These are phyloP conservation scores for Chimonanthus praecox DNA, from an alignment of 164 flowering plant genomes.

Conservation along the genomic window DNA sequence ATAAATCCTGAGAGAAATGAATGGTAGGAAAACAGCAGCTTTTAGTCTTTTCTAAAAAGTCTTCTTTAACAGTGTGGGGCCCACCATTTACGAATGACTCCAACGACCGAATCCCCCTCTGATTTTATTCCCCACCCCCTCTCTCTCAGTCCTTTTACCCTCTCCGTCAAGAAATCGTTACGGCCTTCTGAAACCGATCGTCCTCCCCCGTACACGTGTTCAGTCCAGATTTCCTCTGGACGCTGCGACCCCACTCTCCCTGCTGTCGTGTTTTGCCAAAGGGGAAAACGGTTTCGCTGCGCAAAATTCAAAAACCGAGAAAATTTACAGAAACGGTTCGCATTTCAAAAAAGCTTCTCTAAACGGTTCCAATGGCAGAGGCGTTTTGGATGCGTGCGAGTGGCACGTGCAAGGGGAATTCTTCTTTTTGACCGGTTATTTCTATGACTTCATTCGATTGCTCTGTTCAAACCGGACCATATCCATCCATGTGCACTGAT, in stretches of 20 bases:
- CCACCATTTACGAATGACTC: neutral
- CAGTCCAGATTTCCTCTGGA: neutral
- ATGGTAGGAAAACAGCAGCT: neutral
- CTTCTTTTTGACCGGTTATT: neutral
- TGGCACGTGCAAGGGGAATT: neutral
- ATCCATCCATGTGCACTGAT: no score
- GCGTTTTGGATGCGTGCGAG: neutral
- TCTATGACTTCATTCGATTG: no score
- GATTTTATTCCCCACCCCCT: slow-evolving; percentile 1
- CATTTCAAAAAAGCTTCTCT: neutral
- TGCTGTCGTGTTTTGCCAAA: neutral
- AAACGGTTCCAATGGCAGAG: neutral
- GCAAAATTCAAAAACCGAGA: neutral
- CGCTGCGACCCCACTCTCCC: neutral
- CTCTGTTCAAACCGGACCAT: neutral
- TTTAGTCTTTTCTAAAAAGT: no score
- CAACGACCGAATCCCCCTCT: slow-evolving; percentile 5
- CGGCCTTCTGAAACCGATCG: neutral
- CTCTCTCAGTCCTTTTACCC: neutral
- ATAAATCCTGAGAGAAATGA: neutral
- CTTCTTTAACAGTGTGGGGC: neutral
- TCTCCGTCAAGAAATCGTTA: neutral
- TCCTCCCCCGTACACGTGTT: neutral
- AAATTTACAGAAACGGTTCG: neutral
- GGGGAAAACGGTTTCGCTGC: neutral